Conservation (phyloP, 1,284 basidiomycete genomes). For the Schizophyllum commune region DNA sequence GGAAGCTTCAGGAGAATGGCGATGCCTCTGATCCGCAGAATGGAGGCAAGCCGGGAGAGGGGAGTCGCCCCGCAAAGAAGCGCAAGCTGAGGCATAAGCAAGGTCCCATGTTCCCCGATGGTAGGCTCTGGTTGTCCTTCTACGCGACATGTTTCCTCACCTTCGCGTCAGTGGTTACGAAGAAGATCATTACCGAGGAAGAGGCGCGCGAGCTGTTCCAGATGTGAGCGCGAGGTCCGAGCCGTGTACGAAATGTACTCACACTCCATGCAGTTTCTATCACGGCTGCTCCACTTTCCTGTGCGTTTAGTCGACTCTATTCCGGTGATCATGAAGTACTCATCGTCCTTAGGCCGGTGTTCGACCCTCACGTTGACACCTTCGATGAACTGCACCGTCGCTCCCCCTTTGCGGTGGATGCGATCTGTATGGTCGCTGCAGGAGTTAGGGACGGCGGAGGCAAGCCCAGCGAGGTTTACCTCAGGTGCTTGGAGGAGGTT, state of each 20-base stretch:
- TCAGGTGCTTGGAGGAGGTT: conserved; percentile 71
- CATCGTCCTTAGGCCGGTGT: conserved; percentile 49
- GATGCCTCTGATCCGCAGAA: conserved; percentile 68
- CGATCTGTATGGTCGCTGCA: conserved; percentile 86
- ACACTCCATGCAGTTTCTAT: conserved; percentile 54
- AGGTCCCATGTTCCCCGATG: conserved; percentile 57
- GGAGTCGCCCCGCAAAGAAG: conserved; percentile 60
- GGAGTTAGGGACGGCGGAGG: conserved; percentile 82
- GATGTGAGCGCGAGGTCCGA: conserved; percentile 44
- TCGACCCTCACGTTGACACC: conserved; percentile 71
- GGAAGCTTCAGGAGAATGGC: conserved; percentile 53
- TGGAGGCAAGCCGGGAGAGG: conserved; percentile 56
- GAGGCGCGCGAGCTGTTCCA: conserved; percentile 80
- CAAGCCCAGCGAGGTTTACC: conserved; percentile 58
- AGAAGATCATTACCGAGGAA: conserved; percentile 68
- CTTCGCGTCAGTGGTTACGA: conserved; percentile 57
- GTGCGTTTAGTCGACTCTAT: conserved; percentile 18
- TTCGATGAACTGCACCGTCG: conserved; percentile 74
- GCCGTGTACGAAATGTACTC: conserved; percentile 7
- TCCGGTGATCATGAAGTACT: background rate
- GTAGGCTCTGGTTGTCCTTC: conserved; percentile 28
- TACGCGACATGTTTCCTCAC: conserved; percentile 10
- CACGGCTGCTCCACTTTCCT: conserved; percentile 85
- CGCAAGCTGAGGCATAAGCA: conserved; percentile 58
- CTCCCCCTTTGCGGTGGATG: conserved; percentile 79